Percentiles rank a stretch among this genome's conserved stretches.
These are phyloP conservation scores for Coccomyxa sp. DNA, from an alignment of 139 green algal genomes.

Conservation along the genomic window DNA sequence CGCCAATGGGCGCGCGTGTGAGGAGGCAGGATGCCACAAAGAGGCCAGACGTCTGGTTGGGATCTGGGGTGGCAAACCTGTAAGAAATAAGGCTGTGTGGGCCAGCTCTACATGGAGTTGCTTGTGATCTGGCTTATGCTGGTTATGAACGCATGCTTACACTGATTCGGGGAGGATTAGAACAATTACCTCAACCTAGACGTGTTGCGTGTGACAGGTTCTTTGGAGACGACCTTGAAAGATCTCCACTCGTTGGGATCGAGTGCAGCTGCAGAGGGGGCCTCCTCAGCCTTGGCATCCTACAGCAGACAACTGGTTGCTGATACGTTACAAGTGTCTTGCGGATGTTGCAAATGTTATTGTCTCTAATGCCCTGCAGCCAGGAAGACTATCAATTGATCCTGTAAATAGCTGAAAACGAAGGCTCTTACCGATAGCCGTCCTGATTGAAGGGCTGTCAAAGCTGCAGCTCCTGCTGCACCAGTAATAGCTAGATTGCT, in stretches of 20 bases:
- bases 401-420: too few relatives aligned
- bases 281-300: background rate
- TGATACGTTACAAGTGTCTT: too few relatives aligned
- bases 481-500: too few relatives aligned
- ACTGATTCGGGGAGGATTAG: background rate
- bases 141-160: background rate
- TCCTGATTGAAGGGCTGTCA: too few relatives aligned
- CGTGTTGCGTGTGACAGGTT: constrained; percentile 29
- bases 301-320: too few relatives aligned
- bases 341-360: too few relatives aligned
- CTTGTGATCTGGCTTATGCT: background rate
- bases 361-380: too few relatives aligned
- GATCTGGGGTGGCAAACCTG: constrained; percentile 34
- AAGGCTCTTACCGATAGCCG: too few relatives aligned
- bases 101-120: too few relatives aligned
- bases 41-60: constrained; percentile 21
- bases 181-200: background rate
- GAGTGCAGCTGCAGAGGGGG: constrained; percentile 6
- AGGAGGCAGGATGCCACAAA: constrained; percentile 41
- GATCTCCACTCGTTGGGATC: constrained; percentile 33
- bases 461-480: too few relatives aligned
- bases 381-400: too few relatives aligned
- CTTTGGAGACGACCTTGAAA: constrained; percentile 33
- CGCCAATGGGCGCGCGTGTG: constrained; percentile 43
- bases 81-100: background rate